These are phyloP conservation scores for Trametes cubensis DNA, from an alignment of 768 basidiomycete species.

Conservation along the genomic window DNA sequence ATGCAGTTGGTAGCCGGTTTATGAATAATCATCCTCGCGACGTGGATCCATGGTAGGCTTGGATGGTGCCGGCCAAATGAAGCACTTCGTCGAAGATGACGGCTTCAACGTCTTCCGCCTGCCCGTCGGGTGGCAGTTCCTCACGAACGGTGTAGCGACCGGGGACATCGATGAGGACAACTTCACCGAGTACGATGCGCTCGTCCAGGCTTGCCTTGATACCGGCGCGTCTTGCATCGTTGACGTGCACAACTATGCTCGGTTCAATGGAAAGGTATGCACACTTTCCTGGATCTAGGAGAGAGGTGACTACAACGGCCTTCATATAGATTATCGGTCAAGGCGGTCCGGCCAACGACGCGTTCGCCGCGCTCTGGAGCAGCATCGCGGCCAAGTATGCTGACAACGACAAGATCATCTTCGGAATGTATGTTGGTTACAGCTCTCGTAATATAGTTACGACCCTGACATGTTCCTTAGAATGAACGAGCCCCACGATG, in stretches of 20 bases:
- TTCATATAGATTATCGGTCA: constrained; percentile 37
- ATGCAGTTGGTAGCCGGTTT: background rate
- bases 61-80: constrained; percentile 26
- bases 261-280: constrained; percentile 47
- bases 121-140: constrained; percentile 26
- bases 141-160: constrained; percentile 47
- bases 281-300: background rate
- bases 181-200: constrained; percentile 44
- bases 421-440: constrained; percentile 16
- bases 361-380: constrained; percentile 45
- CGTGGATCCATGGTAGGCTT: background rate
- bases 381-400: constrained; percentile 45
- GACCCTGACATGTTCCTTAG: constrained; percentile 28
- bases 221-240: constrained; percentile 48
- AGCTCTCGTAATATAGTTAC: background rate
- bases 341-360: constrained; percentile 45
- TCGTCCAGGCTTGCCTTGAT: constrained; percentile 49
- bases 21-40: background rate
- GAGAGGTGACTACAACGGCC: no score
- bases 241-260: constrained; percentile 62
- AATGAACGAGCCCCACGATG: constrained; percentile 54
- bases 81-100: constrained; percentile 35
- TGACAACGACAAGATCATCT: constrained; percentile 41
- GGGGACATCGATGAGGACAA: constrained; percentile 47
- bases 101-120: constrained; percentile 22